Percentiles rank a stretch among this genome's conserved stretches.
phyloP scores from a whole-genome alignment of 768 basidiomycete genomes.

The Rhodotorula diobovata region DNA sequence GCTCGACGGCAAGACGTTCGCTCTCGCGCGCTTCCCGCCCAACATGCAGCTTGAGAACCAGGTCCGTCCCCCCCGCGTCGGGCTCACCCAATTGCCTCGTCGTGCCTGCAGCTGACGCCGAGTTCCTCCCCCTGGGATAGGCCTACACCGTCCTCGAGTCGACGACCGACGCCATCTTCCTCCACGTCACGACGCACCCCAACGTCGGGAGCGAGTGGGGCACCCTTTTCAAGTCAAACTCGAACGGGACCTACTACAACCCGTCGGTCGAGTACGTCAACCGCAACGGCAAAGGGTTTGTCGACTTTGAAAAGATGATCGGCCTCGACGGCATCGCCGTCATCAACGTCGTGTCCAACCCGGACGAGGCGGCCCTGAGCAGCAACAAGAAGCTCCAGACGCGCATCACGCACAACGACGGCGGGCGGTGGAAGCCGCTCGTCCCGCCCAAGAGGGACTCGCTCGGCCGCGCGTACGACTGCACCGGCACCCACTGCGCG shows the following conservation, averaged over 20 bases:
- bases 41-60: slow-evolving; percentile 84
- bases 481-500: slow-evolving; percentile 67
- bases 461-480: slow-evolving; percentile 65
- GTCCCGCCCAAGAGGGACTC: slow-evolving; percentile 72
- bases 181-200: slow-evolving; percentile 90
- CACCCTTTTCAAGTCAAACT: slow-evolving; percentile 89
- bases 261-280: slow-evolving; percentile 82
- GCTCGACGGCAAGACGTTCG: slow-evolving; percentile 78
- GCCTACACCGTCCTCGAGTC: slow-evolving; percentile 94
- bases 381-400: slow-evolving; percentile 72
- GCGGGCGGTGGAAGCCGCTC: slow-evolving; percentile 81
- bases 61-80: slow-evolving; percentile 57
- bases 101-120: neutral
- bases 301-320: slow-evolving; percentile 96
- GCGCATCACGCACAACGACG: slow-evolving; percentile 94
- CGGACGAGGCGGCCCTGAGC: slow-evolving; percentile 65
- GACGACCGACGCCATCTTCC: slow-evolving; percentile 82
- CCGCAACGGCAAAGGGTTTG: slow-evolving; percentile 77
- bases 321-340: slow-evolving; percentile 94
- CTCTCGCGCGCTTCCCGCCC: slow-evolving; percentile 82
- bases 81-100: neutral
- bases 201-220: slow-evolving; percentile 73
- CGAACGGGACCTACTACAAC: slow-evolving; percentile 95
- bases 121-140: slow-evolving; percentile 47
- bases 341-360: slow-evolving; percentile 81